phyloP scores from a whole-genome alignment of 345 rosid genomes.

The Citrus inodora region DNA sequence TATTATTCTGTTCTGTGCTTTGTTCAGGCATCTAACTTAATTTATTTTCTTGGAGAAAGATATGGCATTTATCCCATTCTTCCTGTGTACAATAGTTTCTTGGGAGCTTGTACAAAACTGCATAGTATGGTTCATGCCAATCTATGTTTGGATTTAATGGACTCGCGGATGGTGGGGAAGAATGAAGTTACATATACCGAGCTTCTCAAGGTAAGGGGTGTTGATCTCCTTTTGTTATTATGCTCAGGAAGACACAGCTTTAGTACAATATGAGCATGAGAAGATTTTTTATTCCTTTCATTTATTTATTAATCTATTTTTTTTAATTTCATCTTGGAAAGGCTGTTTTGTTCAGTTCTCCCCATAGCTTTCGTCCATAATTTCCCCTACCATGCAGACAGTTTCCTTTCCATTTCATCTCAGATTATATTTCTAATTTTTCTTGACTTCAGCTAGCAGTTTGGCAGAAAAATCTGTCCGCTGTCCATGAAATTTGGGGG shows the following conservation, averaged over 20 bases:
- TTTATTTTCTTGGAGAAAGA: slow-evolving; percentile 48
- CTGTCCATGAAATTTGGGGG: slow-evolving; percentile 61
- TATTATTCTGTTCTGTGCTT: slow-evolving; percentile 12
- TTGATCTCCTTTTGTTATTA: slow-evolving; percentile 4
- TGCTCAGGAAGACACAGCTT: background rate
- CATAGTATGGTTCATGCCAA: slow-evolving; percentile 34
- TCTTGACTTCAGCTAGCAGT: slow-evolving; percentile 72
- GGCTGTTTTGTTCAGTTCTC: background rate
- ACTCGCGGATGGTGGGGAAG: slow-evolving; percentile 56
- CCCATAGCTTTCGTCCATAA: background rate
- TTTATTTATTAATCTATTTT: background rate
- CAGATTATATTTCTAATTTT: slow-evolving; percentile 11
- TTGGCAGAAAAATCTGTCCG: slow-evolving; percentile 51
- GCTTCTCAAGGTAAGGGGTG: slow-evolving; percentile 59
- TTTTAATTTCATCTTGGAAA: background rate
- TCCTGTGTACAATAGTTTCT: slow-evolving; percentile 55
- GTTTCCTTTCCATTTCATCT: slow-evolving; percentile 6
- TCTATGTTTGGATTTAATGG: slow-evolving; percentile 88
- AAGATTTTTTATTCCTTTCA: background rate
- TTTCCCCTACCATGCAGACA: background rate
- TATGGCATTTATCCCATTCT: slow-evolving; percentile 39
- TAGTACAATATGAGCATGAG: background rate
- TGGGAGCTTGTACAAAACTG: slow-evolving; percentile 50
- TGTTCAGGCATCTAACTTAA: slow-evolving; percentile 63
- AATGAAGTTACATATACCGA: slow-evolving; percentile 61